Conservation (phyloP, 805 yeast genomes). For the Zygoascus bituminiphila region DNA sequence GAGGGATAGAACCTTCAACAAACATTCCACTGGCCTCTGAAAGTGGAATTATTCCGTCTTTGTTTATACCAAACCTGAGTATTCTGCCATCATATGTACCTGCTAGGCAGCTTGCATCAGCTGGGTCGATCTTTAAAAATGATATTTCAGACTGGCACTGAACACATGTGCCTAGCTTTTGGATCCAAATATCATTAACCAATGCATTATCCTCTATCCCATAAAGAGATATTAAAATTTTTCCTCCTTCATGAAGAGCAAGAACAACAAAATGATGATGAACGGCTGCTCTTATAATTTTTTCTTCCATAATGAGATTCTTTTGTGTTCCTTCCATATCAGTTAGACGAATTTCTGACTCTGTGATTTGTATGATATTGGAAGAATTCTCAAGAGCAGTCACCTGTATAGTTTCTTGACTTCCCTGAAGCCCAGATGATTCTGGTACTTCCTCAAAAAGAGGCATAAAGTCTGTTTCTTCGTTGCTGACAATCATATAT, state of each 20-base stretch:
- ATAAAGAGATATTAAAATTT: not conserved
- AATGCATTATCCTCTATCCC: not conserved
- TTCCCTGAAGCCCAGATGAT: slow-evolving; percentile 7
- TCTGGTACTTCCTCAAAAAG: slow-evolving; percentile 6
- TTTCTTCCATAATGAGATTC: not conserved
- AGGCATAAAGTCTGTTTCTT: slow-evolving; percentile 1
- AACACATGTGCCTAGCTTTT: not conserved
- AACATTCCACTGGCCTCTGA: not conserved
- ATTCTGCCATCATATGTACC: not conserved
- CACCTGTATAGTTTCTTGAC: slow-evolving; percentile 6
- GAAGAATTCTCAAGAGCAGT: slow-evolving; percentile 1
- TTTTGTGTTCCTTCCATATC: slow-evolving; percentile 5
- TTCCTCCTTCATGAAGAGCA: not conserved
- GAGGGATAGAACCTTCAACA: not conserved
- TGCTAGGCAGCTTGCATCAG: not conserved
- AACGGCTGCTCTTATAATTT: not conserved
- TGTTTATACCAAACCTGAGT: not conserved
- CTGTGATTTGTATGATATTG: slow-evolving; percentile 6
- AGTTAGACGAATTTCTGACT: slow-evolving; percentile 3
- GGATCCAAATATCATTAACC: not conserved
- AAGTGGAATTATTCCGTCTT: not conserved
- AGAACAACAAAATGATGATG: not conserved
- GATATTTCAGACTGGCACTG: not conserved
- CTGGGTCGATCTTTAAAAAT: not conserved
- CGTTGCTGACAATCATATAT: not conserved